phyloP scores from a whole-genome alignment of 2,329 filamentous ascomycete genomes.

The Pseudocercospora crystallina region DNA sequence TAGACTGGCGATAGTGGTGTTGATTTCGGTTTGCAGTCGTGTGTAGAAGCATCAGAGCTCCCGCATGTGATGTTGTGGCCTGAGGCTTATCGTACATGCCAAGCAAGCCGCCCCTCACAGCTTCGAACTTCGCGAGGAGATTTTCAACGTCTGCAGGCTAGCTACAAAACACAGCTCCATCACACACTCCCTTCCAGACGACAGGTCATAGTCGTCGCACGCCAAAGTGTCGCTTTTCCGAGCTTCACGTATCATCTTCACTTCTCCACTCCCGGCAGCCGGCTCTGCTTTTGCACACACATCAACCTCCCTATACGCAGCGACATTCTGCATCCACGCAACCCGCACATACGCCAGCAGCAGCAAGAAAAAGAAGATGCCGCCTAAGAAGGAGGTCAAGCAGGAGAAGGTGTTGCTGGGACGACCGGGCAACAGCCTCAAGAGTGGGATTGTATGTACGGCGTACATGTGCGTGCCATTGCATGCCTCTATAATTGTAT shows the following conservation, averaged over 20 bases:
- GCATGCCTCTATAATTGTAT: constrained; percentile 34
- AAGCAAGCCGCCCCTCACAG: neutral
- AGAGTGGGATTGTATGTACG: constrained; percentile 92
- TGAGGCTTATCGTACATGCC: neutral
- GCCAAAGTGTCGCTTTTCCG: constrained; percentile 30
- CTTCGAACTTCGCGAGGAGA: neutral
- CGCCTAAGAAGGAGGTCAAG: constrained; percentile 87
- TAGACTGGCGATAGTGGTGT: too few species aligned
- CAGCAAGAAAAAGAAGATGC: constrained; percentile 67
- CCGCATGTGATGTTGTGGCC: neutral
- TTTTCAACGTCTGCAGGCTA: neutral
- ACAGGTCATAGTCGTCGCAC: constrained; percentile 33
- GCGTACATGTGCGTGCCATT: constrained; percentile 33
- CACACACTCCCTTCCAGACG: constrained; percentile 19
- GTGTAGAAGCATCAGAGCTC: too few species aligned
- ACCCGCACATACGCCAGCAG: constrained; percentile 53
- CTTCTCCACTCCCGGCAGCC: constrained; percentile 30
- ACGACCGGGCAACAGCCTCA: constrained; percentile 94
- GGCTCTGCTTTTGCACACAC: constrained; percentile 33
- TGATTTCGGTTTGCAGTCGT: too few species aligned
- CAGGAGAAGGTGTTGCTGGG: constrained; percentile 97
- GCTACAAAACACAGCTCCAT: neutral
- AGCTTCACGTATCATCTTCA: constrained; percentile 26
- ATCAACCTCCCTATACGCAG: constrained; percentile 13
- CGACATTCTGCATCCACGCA: constrained; percentile 13